Conservation (phyloP, 1,284 basidiomycete genomes). For the Termitomyces sp. region DNA sequence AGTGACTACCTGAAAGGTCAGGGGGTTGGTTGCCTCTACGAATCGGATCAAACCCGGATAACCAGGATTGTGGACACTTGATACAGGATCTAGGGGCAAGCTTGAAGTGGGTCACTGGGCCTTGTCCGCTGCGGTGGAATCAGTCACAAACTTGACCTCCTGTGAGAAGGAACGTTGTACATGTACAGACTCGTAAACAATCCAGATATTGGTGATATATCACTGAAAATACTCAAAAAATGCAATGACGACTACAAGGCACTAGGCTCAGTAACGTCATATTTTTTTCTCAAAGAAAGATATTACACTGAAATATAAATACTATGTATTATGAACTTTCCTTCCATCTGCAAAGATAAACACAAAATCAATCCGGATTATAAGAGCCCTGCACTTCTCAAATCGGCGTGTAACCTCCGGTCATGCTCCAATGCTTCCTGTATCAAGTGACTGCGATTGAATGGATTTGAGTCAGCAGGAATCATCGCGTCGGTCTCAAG, state of each 20-base stretch:
- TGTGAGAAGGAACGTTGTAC: too few species aligned
- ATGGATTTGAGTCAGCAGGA: constrained; percentile 38
- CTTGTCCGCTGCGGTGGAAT: not conserved
- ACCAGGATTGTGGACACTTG: not conserved
- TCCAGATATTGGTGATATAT: not conserved
- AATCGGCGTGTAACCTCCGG: constrained; percentile 50
- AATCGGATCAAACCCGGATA: constrained; percentile 5
- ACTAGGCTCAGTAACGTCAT: not conserved
- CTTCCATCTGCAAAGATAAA: not conserved
- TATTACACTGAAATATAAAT: constrained; percentile 4
- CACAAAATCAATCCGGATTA: constrained; percentile 24
- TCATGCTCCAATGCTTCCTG: constrained; percentile 50
- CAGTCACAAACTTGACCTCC: not conserved
- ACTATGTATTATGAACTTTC: not conserved
- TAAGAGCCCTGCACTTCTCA: constrained; percentile 62
- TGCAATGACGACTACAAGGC: not conserved
- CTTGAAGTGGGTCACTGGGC: not conserved
- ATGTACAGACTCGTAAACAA: not conserved
- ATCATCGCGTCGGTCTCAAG: constrained; percentile 34
- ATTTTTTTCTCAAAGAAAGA: not conserved
- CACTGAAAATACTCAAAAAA: not conserved
- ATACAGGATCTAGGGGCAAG: not conserved
- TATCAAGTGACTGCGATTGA: constrained; percentile 38
- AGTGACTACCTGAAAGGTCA: not conserved
- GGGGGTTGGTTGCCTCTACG: too few species aligned